Evolutionary conservation across 2,329 filamentous ascomycete genomes (phyloP).

Genomic region (Diaporthe sp.): DNA sequence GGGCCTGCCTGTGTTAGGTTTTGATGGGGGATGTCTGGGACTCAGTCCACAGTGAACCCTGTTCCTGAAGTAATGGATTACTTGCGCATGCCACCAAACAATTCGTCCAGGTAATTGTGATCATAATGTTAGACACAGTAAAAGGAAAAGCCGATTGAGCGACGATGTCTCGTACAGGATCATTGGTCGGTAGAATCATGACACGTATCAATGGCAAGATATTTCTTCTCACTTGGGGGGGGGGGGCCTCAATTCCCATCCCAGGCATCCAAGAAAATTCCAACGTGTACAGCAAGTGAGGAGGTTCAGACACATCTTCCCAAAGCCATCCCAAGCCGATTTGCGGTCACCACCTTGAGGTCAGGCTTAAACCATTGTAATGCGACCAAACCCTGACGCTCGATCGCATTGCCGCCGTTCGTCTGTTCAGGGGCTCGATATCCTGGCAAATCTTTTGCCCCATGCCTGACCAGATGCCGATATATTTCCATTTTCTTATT

Average conservation of each 20-base stretch:
- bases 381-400: neutral
- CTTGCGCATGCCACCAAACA: neutral
- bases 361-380: neutral
- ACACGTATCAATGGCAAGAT: neutral
- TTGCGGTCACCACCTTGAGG: neutral
- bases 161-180: neutral
- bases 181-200: neutral
- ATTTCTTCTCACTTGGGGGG: neutral
- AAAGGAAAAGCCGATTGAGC: neutral
- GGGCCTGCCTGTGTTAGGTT: neutral
- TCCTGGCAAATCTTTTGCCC: neutral
- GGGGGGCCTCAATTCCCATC: too few relatives aligned
- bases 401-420: neutral
- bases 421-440: too few relatives aligned
- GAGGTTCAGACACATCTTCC: neutral
- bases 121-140: neutral
- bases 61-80: neutral
- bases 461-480: neutral
- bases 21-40: neutral
- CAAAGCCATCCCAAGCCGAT: neutral
- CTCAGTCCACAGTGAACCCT: neutral
- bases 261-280: neutral
- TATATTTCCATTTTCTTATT: neutral
- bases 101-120: neutral
- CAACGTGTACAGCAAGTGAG: too few relatives aligned